Conservation (phyloP, 2,329 filamentous ascomycete species). For the Knufia fluminis region DNA sequence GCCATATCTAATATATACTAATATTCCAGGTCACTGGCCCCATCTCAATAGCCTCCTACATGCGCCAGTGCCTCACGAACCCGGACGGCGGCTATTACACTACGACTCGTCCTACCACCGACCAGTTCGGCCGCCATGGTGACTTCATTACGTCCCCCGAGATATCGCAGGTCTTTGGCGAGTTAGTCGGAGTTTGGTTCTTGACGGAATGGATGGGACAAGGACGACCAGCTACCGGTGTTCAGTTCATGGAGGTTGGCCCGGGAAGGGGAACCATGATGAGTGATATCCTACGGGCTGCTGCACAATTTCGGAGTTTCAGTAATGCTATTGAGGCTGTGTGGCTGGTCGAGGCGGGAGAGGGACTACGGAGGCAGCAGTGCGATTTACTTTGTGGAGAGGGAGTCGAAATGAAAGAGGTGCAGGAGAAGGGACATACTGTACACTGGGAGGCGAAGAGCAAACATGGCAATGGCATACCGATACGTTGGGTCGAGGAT, state of each 20-base stretch:
- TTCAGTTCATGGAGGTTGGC: slow-evolving; percentile 88
- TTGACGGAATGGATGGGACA: slow-evolving; percentile 95
- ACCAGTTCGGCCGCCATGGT: slow-evolving; percentile 86
- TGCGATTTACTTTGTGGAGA: slow-evolving; percentile 71
- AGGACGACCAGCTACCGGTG: slow-evolving; percentile 60
- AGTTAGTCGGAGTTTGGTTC: slow-evolving; percentile 88
- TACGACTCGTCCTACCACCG: slow-evolving; percentile 52
- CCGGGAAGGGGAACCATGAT: slow-evolving; percentile 92
- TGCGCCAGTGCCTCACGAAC: slow-evolving; percentile 96
- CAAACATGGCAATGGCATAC: slow-evolving; percentile 58
- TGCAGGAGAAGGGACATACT: slow-evolving; percentile 15
- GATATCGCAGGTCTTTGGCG: slow-evolving; percentile 94
- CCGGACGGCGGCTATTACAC: slow-evolving; percentile 93
- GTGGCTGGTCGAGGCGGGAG: slow-evolving; percentile 90
- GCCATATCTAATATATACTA: not conserved
- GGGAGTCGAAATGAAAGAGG: slow-evolving; percentile 60
- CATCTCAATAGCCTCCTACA: slow-evolving; percentile 83
- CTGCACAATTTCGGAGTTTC: slow-evolving; percentile 73
- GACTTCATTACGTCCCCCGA: slow-evolving; percentile 97
- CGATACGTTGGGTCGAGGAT: slow-evolving; percentile 71
- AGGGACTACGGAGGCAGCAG: slow-evolving; percentile 65
- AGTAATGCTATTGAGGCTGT: slow-evolving; percentile 70
- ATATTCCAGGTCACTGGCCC: slow-evolving; percentile 65
- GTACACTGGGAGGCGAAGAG: slow-evolving; percentile 63
- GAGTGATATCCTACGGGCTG: slow-evolving; percentile 87